A percentile compares a stretch with the other conserved stretches of the same genome.
These are phyloP conservation scores for Trametes coccinea DNA, from an alignment of 768 basidiomycete genomes.

Conservation along the genomic window DNA sequence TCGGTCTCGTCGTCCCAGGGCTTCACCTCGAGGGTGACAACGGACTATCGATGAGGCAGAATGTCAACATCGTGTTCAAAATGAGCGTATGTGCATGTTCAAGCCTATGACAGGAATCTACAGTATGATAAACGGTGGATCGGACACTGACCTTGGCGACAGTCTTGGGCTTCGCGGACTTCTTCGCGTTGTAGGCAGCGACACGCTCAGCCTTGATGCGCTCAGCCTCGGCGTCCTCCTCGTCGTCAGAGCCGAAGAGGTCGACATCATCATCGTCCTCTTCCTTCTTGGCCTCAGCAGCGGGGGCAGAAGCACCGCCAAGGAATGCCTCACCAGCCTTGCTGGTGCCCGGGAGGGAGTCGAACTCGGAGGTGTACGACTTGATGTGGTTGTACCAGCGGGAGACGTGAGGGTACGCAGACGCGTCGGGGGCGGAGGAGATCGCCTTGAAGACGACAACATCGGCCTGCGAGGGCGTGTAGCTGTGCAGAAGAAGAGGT, in stretches of 20 bases:
- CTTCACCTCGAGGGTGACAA: slow-evolving; percentile 98
- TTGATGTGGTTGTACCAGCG: slow-evolving; percentile 96
- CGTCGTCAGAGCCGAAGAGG: slow-evolving; percentile 74
- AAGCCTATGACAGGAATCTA: background rate
- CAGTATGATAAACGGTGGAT: background rate
- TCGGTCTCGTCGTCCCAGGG: slow-evolving; percentile 99
- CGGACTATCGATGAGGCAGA: slow-evolving; percentile 58
- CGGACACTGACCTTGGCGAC: slow-evolving; percentile 69
- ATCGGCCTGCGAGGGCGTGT: slow-evolving; percentile 92
- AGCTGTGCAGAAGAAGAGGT: slow-evolving; percentile 46
- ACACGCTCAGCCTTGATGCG: slow-evolving; percentile 83
- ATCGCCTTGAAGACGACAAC: slow-evolving; percentile 88
- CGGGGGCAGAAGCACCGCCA: slow-evolving; percentile 43
- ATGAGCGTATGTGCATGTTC: slow-evolving; percentile 11
- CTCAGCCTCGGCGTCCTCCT: slow-evolving; percentile 53
- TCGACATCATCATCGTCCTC: slow-evolving; percentile 52
- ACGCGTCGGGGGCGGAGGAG: slow-evolving; percentile 60
- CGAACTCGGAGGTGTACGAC: slow-evolving; percentile 80
- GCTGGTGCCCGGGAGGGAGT: slow-evolving; percentile 81
- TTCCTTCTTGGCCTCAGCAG: slow-evolving; percentile 43
- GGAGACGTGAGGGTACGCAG: slow-evolving; percentile 68
- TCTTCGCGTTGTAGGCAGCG: slow-evolving; percentile 90
- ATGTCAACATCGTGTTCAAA: slow-evolving; percentile 8
- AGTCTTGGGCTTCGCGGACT: slow-evolving; percentile 87
- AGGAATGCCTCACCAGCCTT: slow-evolving; percentile 75